Evolutionary conservation across 176 grass and related monocot species (phyloP).

Genomic region (Oryza meyeriana): DNA sequence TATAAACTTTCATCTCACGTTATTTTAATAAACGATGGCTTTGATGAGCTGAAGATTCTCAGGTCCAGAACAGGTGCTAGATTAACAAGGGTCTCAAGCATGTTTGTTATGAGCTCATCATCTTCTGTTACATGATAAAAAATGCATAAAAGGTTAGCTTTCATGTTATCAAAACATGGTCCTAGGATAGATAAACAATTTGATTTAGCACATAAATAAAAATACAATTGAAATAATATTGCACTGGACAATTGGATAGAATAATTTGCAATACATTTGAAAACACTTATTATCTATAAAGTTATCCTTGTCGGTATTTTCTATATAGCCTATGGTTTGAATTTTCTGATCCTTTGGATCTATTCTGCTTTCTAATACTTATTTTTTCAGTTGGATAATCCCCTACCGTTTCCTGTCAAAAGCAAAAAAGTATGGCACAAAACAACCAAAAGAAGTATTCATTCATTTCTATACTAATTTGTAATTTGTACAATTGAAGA

Average conservation of each 20-base stretch:
- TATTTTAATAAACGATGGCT: slow-evolving; percentile 88
- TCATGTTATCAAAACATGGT: neutral
- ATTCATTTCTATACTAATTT: neutral
- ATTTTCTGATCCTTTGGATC: neutral
- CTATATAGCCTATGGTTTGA: too few species aligned
- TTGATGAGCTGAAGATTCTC: slow-evolving; percentile 91
- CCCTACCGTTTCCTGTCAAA: neutral
- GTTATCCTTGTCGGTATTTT: neutral
- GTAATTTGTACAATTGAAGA: neutral
- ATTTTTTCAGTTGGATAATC: neutral
- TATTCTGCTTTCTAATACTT: neutral
- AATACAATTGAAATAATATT: neutral
- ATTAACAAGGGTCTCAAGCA: slow-evolving; percentile 96
- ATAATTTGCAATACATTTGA: neutral
- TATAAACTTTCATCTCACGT: slow-evolving; percentile 52
- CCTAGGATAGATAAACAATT: slow-evolving; percentile 13
- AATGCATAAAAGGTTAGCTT: slow-evolving; percentile 25
- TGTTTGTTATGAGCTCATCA: slow-evolving; percentile 97
- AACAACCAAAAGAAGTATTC: neutral
- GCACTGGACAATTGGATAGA: neutral
- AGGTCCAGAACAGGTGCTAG: slow-evolving; percentile 95
- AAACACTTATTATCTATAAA: neutral
- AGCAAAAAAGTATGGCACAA: neutral
- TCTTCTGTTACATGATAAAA: slow-evolving; percentile 76
- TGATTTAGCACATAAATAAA: neutral